Evolutionary conservation across 1,284 basidiomycete genomes (phyloP), one percentile per base, ranked within the genome.

Genomic region (Veloboletus limbatus): DNA sequence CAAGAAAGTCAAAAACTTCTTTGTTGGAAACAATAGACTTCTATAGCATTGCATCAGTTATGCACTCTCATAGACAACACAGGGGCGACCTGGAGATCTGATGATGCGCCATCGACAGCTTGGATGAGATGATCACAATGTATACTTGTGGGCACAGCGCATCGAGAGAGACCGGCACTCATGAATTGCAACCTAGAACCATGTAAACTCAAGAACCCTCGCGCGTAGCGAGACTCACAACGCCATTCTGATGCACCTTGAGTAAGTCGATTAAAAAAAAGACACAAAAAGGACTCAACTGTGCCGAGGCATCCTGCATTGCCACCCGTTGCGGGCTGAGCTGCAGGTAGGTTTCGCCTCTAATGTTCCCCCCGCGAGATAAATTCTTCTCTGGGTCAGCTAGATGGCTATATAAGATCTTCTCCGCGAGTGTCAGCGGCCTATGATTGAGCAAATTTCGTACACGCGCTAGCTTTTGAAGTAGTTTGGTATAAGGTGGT

Each of bases 221-320:
- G 8, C 32, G 22, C 8, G 11, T 5, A 22, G 30, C 3, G 6
- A 28, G 4, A 52, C 82, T 73, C 66, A 88, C 84, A 90, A 58
- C 18, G 88, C 86, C 87, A 90, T 90, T 66, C 86, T 88, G 53
- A 20, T 39, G 11, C 17, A n/a, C 28, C 25, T 34, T 69, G 28
- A 60, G 54, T 13, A 40, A 14, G 28, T 8, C 21, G 4, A 39
- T 44, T 10, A 40, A 40, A 33, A 34, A 36, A 31, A 40, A 13
- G n/a, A n/a, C n/a, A 16, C 17, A 39, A 22, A 16, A 52, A 39
- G 17, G 34, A 70, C 83, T 68, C 69, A 90, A 59, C 88, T 99
- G 97, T 40, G 97, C 97, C 39, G 94, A 97, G 34, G 97, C 97
- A 70, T 98, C 94, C 68, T 99, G 97, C 92, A 99, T 97, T 26